These are phyloP conservation scores for Chlamydomonas applanata DNA, from an alignment of 139 green algal genomes.

Conservation along the genomic window DNA sequence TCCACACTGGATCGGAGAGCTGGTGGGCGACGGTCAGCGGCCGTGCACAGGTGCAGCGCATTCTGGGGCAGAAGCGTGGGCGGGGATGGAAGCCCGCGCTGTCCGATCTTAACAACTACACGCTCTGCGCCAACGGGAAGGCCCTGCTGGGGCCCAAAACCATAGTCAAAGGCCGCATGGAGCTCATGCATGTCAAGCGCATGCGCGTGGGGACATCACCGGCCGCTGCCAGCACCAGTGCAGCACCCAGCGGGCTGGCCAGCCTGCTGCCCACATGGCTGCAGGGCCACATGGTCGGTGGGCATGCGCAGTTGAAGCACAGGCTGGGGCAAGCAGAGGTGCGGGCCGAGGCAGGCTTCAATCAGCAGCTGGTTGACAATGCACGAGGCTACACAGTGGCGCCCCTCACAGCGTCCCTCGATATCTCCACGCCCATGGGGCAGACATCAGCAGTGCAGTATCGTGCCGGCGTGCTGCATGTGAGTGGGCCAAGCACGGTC, in stretches of 20 bases:
- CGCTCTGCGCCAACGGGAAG: conserved; percentile 30
- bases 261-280: background rate
- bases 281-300: background rate
- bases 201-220: background rate
- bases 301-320: background rate
- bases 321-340: conserved; percentile 1
- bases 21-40: conserved; percentile 69
- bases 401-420: conserved; percentile 3
- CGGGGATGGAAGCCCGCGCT: conserved; percentile 1
- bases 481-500: too few species aligned
- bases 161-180: too few species aligned
- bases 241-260: background rate
- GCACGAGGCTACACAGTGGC: background rate
- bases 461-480: conserved; percentile 11
- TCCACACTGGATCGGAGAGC: conserved; percentile 41
- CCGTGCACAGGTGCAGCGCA: conserved; percentile 10
- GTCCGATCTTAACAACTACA: conserved; percentile 57
- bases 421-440: background rate
- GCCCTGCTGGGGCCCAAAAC: background rate
- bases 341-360: background rate
- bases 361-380: conserved; percentile 2
- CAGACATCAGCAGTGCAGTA: conserved; percentile 9
- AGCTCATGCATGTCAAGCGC: too few species aligned
- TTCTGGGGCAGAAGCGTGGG: background rate
- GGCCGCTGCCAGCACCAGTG: background rate